phyloP scores from a whole-genome alignment of 768 basidiomycete genomes.

The Trametopsis cervina region DNA sequence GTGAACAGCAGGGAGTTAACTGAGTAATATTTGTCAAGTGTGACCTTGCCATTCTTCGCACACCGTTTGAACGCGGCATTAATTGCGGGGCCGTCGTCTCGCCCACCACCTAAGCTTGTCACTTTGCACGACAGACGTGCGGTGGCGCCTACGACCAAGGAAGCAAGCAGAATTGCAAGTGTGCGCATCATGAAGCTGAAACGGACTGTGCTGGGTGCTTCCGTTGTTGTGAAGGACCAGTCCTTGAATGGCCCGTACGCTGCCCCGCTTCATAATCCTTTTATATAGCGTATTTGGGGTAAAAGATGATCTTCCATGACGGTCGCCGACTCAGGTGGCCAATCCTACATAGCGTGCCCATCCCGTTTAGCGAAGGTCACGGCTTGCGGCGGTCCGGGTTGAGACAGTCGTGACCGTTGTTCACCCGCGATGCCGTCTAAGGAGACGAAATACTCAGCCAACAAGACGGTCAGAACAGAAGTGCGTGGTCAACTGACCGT shows the following conservation, averaged over 20 bases:
- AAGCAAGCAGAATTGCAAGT: neutral
- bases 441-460: too few relatives aligned
- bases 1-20: conserved; percentile 35
- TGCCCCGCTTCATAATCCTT: neutral
- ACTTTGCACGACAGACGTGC: conserved; percentile 22
- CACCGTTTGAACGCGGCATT: conserved; percentile 27
- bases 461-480: too few relatives aligned
- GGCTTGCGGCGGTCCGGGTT: too few relatives aligned
- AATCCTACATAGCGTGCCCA: neutral
- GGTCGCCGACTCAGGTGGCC: neutral
- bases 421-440: too few relatives aligned
- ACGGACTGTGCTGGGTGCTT: neutral
- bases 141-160: neutral
- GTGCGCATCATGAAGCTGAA: neutral
- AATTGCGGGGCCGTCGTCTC: conserved; percentile 32
- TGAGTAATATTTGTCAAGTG: conserved; percentile 28
- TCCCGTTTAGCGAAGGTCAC: too few relatives aligned
- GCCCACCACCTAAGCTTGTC: conserved; percentile 25
- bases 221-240: neutral
- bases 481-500: too few relatives aligned
- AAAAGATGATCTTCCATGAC: neutral
- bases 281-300: too few relatives aligned
- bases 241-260: too few relatives aligned
- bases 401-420: too few relatives aligned
- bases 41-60: conserved; percentile 22